Percentiles rank a stretch among this genome's conserved stretches.
Conservation (phyloP, 805 yeast genomes). For the Myxozyma kluyveri region DNA sequence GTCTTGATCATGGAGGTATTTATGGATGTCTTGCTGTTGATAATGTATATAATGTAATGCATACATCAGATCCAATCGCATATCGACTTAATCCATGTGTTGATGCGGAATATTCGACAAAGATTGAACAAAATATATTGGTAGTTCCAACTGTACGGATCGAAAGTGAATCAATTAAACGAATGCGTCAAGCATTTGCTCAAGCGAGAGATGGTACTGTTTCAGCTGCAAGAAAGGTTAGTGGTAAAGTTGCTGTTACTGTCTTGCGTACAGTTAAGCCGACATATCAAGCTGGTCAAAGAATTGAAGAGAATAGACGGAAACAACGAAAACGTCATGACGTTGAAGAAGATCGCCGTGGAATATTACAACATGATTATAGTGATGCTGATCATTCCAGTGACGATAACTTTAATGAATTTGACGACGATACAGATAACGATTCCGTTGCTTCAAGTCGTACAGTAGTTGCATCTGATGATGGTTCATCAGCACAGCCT, state of each 20-base stretch:
- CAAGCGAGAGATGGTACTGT: not conserved
- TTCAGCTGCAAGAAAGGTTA: constrained; percentile 1
- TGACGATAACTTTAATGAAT: constrained; percentile 3
- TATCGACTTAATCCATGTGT: constrained; percentile 84
- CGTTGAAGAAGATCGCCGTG: constrained; percentile 6
- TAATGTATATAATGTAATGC: constrained; percentile 77
- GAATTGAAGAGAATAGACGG: constrained; percentile 14
- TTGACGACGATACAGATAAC: not conserved
- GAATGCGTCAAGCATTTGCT: not conserved
- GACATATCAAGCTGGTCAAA: constrained; percentile 20
- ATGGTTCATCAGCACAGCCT: not conserved
- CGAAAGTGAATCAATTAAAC: not conserved
- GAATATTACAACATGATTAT: constrained; percentile 1
- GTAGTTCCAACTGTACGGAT: constrained; percentile 28
- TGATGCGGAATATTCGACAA: constrained; percentile 38
- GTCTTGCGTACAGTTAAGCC: constrained; percentile 14
- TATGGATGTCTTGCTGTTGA: constrained; percentile 59
- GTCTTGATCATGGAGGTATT: constrained; percentile 48
- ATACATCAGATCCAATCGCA: constrained; percentile 89
- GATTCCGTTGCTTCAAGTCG: not conserved
- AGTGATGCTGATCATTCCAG: constrained; percentile 2
- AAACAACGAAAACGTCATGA: not conserved
- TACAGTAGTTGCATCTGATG: not conserved
- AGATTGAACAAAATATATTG: constrained; percentile 34
- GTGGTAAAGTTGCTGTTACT: constrained; percentile 2